phyloP scores from a whole-genome alignment of 257 asterid species.

The Nicotiana obtusifolia region DNA sequence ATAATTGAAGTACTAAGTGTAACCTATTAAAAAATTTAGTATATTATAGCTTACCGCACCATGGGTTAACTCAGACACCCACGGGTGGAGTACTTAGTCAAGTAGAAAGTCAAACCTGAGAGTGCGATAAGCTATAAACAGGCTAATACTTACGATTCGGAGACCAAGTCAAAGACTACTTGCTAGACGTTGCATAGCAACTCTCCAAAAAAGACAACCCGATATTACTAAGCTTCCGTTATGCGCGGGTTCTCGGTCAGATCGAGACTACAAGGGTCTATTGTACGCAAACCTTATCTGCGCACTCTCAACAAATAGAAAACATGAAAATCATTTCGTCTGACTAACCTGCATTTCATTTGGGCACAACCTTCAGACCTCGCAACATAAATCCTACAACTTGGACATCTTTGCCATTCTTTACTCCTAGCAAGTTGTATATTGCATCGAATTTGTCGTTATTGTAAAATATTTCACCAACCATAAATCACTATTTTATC shows the following conservation, averaged over 20 bases:
- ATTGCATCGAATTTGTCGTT: too few species aligned
- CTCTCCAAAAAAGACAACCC: not conserved
- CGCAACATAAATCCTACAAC: constrained; percentile 17
- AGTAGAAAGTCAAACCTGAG: not conserved
- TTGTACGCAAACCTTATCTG: too few species aligned
- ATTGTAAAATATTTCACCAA: too few species aligned
- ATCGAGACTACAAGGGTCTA: too few species aligned
- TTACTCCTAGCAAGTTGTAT: constrained; percentile 7
- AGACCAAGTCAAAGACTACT: too few species aligned
- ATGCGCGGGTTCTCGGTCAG: accelerated
- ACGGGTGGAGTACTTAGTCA: not conserved
- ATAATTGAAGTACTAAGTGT: too few species aligned
- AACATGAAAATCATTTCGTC: not conserved
- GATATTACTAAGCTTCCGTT: too few species aligned
- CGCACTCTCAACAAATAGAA: not conserved
- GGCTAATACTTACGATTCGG: too few species aligned
- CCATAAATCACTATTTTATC: too few species aligned
- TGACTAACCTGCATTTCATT: constrained; percentile 23
- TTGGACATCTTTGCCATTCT: constrained; percentile 27
- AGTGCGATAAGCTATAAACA: not conserved
- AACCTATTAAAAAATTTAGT: too few species aligned
- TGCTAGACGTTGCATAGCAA: too few species aligned
- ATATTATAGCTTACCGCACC: not conserved
- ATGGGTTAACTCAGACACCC: not conserved
- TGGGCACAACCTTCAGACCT: constrained; percentile 17